Conservation (phyloP, 1,284 basidiomycete genomes). For the Cutaneotrichosporon sp. region DNA sequence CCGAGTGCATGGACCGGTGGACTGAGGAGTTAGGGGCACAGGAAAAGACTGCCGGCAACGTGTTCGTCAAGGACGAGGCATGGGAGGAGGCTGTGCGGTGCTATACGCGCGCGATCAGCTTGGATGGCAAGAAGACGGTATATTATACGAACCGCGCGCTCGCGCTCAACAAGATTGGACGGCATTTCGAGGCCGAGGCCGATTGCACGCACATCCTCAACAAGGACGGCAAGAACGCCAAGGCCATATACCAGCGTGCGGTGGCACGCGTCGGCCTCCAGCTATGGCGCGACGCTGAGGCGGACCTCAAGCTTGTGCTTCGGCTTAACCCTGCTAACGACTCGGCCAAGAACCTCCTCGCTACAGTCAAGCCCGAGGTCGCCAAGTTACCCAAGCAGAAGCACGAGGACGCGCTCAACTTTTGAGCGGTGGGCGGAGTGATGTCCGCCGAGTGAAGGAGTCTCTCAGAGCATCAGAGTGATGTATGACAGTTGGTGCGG, state of each 20-base stretch:
- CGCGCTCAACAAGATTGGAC: slow-evolving; percentile 49
- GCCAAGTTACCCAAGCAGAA: slow-evolving; percentile 40
- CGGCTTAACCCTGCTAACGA: slow-evolving; percentile 41
- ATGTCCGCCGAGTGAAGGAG: neutral
- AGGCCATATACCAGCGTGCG: slow-evolving; percentile 52
- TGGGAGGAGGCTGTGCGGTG: slow-evolving; percentile 43
- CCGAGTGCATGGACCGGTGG: slow-evolving; percentile 53
- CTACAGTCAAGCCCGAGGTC: slow-evolving; percentile 33
- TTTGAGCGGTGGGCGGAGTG: slow-evolving; percentile 21
- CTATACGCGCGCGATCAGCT: slow-evolving; percentile 52
- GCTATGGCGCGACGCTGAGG: slow-evolving; percentile 48
- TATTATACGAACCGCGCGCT: slow-evolving; percentile 53
- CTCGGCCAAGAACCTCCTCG: slow-evolving; percentile 43
- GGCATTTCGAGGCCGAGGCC: slow-evolving; percentile 45
- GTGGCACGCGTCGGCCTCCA: slow-evolving; percentile 45
- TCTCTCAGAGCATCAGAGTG: neutral
- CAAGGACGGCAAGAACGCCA: slow-evolving; percentile 50
- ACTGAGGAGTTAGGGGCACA: slow-evolving; percentile 50
- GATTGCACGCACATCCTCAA: slow-evolving; percentile 49
- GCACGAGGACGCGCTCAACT: slow-evolving; percentile 40
- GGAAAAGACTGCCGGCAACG: slow-evolving; percentile 52
- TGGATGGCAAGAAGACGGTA: slow-evolving; percentile 53
- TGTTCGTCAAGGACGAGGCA: slow-evolving; percentile 38
- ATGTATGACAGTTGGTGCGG: neutral
- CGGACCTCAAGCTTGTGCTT: slow-evolving; percentile 43